These are phyloP conservation scores for Naegleria gruberi DNA, from an alignment of 208 protist species.

Conservation along the genomic window DNA sequence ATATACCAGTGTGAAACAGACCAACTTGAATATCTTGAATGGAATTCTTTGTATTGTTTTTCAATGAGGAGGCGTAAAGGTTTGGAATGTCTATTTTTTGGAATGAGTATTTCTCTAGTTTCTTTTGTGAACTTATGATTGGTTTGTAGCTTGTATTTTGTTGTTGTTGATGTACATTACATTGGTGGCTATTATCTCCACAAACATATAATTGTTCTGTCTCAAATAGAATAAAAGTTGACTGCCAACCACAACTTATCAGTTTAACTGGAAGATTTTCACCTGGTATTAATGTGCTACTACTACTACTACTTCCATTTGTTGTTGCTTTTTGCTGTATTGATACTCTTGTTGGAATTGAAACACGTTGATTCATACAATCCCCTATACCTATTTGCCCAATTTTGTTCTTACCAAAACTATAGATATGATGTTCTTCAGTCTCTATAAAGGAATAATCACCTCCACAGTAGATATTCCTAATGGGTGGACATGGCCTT, in stretches of 20 bases:
- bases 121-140: neutral
- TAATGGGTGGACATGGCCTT: neutral
- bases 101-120: neutral
- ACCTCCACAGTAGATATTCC: neutral
- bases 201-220: neutral
- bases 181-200: neutral
- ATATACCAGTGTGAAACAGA: neutral
- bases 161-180: neutral
- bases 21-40: neutral
- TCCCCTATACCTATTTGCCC: neutral
- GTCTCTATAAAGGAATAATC: neutral
- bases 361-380: neutral
- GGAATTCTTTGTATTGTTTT: neutral
- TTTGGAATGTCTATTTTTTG: neutral
- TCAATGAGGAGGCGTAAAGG: neutral
- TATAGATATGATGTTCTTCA: neutral
- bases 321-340: neutral
- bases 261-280: neutral
- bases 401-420: constrained; percentile 8
- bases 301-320: neutral
- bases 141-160: neutral
- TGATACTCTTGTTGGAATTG: neutral
- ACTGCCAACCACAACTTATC: neutral
- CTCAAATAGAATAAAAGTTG: neutral
- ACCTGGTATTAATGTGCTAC: neutral